phyloP scores from a whole-genome alignment of 371 early-diverging fungal species.

The Mortierella sp. region DNA sequence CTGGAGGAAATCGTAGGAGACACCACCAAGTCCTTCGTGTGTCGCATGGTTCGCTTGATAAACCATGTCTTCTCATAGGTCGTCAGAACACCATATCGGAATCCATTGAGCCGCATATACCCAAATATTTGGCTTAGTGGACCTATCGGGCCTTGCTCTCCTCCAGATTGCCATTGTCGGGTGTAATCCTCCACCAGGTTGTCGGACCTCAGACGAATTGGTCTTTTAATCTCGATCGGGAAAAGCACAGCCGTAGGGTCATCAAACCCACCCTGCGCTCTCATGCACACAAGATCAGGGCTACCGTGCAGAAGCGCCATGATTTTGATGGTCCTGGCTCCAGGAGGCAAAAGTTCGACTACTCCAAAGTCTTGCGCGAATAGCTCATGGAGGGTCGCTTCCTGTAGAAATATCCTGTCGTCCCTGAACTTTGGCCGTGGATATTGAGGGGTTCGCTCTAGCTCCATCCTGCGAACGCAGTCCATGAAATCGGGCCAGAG shows the following conservation, averaged over 20 bases:
- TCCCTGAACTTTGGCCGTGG: conserved; percentile 12
- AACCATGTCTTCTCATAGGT: conserved; percentile 41
- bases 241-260: background rate
- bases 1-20: conserved; percentile 22
- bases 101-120: conserved; percentile 39
- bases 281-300: conserved; percentile 7
- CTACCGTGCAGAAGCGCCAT: background rate
- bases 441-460: conserved; percentile 12
- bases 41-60: background rate
- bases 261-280: background rate
- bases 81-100: conserved; percentile 35
- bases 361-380: conserved; percentile 6
- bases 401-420: conserved; percentile 9
- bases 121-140: conserved; percentile 28
- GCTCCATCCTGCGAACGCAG: conserved; percentile 13
- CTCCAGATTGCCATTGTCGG: background rate
- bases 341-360: background rate
- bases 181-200: background rate
- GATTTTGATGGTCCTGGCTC: background rate
- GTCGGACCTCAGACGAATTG: background rate
- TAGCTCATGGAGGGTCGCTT: conserved; percentile 11
- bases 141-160: background rate
- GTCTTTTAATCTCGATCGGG: conserved; percentile 15
- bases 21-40: background rate
- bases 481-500: background rate